Evolutionary conservation across 495 filamentous ascomycete species (phyloP).

Genomic region (Darksidea phi): DNA sequence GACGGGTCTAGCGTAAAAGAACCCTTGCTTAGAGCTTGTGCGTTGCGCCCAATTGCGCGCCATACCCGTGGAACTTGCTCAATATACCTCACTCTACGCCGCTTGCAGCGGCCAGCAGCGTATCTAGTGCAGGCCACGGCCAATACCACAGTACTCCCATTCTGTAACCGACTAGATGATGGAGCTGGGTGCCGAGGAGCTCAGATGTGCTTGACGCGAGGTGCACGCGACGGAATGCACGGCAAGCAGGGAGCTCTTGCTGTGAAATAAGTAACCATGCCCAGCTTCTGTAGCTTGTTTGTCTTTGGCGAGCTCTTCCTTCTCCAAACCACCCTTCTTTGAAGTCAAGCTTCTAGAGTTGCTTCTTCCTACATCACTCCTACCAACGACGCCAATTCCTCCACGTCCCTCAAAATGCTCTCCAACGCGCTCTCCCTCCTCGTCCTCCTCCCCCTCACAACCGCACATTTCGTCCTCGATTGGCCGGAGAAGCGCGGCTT

Average conservation of each 20-base stretch:
- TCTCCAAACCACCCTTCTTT: too few species aligned
- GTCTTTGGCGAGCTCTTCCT: too few species aligned
- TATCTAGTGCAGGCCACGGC: too few species aligned
- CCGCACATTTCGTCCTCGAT: conserved; percentile 60
- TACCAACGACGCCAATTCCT: background rate
- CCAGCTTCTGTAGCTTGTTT: too few species aligned
- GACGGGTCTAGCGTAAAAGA: conserved; percentile 1
- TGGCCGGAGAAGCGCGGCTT: conserved; percentile 58
- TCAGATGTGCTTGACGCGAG: conserved; percentile 18
- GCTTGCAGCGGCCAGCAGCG: background rate
- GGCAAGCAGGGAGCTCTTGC: conserved; percentile 20
- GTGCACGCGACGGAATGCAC: conserved; percentile 13
- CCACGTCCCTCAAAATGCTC: conserved; percentile 24
- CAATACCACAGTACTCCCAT: too few species aligned
- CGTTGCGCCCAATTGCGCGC: background rate
- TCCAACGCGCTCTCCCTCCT: conserved; percentile 29
- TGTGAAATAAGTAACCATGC: conserved; percentile 12
- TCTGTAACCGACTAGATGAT: too few species aligned
- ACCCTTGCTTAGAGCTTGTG: background rate
- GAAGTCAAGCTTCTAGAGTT: too few species aligned
- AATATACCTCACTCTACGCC: conserved; percentile 13
- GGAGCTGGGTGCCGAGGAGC: background rate
- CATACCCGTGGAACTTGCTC: conserved; percentile 22
- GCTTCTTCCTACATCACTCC: background rate
- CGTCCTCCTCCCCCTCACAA: conserved; percentile 42